Evolutionary conservation across 306 rosid genomes (phyloP).

Genomic region (Inga oerstediana): DNA sequence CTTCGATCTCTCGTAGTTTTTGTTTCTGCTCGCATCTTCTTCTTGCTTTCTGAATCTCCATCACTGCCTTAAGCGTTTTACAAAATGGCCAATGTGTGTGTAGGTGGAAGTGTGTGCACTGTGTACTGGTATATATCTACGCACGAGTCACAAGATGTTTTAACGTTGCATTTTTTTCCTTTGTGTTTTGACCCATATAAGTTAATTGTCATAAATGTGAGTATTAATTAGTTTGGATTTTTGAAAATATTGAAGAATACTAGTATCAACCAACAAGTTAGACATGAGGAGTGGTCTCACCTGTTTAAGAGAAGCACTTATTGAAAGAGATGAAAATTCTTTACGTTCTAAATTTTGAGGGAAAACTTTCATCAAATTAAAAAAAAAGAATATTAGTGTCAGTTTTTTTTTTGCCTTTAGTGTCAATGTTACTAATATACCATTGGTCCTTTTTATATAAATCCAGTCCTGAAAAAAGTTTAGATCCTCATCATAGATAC

Average conservation of each 20-base stretch:
- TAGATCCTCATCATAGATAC: too few species aligned
- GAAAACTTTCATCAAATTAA: too few species aligned
- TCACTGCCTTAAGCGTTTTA: background rate
- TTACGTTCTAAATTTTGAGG: too few species aligned
- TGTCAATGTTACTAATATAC: too few species aligned
- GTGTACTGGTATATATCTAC: background rate
- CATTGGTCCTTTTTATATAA: too few species aligned
- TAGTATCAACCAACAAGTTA: background rate
- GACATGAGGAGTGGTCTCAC: rapidly evolving
- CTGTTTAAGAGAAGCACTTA: rapidly evolving
- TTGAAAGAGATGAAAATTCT: too few species aligned
- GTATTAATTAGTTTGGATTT: background rate
- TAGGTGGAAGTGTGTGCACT: background rate
- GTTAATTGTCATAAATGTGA: background rate
- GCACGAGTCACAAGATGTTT: background rate
- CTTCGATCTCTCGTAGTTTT: constrained; percentile 3
- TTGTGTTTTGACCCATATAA: background rate
- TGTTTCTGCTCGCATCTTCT: background rate
- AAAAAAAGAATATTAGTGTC: too few species aligned
- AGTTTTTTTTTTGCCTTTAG: too few species aligned
- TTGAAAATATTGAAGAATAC: background rate
- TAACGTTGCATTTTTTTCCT: background rate
- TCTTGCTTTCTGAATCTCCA: background rate
- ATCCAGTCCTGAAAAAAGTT: too few species aligned
- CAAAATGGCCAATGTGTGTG: background rate